phyloP scores from a whole-genome alignment of 2,329 filamentous ascomycete species.

The Niveomyces coronatus region DNA sequence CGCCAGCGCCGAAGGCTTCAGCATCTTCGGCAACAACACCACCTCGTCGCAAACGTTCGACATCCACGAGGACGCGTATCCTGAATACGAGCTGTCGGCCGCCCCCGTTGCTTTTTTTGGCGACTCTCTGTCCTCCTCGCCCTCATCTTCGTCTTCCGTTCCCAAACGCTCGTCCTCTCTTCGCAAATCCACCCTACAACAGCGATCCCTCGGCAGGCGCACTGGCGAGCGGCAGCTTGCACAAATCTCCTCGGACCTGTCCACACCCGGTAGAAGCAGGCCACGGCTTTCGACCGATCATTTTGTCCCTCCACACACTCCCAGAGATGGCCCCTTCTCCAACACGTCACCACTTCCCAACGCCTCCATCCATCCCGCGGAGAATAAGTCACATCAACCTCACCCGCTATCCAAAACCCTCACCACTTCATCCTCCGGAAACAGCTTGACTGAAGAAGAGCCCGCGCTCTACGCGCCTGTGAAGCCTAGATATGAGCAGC shows the following conservation, averaged over 20 bases:
- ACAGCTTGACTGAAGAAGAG: constrained; percentile 60
- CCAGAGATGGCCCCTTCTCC: constrained; percentile 55
- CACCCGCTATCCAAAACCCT: constrained; percentile 82
- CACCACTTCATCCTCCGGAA: constrained; percentile 76
- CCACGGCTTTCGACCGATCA: constrained; percentile 73
- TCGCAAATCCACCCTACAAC: constrained; percentile 78
- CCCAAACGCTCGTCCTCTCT: constrained; percentile 66
- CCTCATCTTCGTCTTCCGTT: constrained; percentile 41
- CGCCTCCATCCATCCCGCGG: constrained; percentile 41
- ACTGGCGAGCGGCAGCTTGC: constrained; percentile 46
- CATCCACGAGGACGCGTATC: constrained; percentile 36
- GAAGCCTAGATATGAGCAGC: constrained; percentile 16
- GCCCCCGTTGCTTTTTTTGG: constrained; percentile 20
- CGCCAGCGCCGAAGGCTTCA: constrained; percentile 48
- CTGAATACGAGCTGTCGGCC: constrained; percentile 44
- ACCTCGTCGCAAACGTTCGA: constrained; percentile 37
- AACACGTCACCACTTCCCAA: constrained; percentile 40
- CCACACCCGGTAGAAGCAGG: constrained; percentile 50
- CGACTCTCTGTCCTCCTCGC: constrained; percentile 34
- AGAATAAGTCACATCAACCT: constrained; percentile 41
- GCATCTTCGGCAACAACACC: constrained; percentile 59
- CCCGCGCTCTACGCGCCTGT: constrained; percentile 29
- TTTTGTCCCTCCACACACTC: constrained; percentile 52
- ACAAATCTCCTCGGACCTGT: constrained; percentile 40
- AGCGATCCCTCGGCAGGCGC: constrained; percentile 58